phyloP scores from a whole-genome alignment of 805 yeast genomes.

The Ogataea polymorpha region DNA sequence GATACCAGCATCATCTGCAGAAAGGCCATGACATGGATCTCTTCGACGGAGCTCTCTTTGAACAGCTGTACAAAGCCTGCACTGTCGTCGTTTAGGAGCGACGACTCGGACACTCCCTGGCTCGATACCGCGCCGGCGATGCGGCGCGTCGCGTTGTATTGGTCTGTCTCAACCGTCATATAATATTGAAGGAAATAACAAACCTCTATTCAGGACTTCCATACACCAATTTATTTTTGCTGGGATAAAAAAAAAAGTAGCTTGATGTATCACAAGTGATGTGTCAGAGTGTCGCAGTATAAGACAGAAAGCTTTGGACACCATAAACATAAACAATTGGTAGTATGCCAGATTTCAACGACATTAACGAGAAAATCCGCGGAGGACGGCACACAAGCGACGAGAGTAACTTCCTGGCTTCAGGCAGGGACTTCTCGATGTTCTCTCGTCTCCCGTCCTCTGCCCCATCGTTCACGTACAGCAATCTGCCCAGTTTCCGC shows the following conservation, averaged over 20 bases:
- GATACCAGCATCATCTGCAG: constrained; percentile 7
- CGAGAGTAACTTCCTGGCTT: constrained; percentile 5
- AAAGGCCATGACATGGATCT: constrained; percentile 10
- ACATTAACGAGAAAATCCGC: constrained; percentile 8
- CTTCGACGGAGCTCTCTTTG: constrained; percentile 5
- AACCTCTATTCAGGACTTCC: neutral
- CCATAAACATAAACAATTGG: neutral
- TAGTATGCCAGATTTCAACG: constrained; percentile 11
- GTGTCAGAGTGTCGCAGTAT: constrained; percentile 3
- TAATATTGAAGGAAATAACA: neutral
- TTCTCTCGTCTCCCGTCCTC: constrained; percentile 13
- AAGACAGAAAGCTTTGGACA: constrained; percentile 1
- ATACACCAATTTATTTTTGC: neutral
- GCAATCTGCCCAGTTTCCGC: constrained; percentile 19
- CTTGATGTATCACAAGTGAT: constrained; percentile 9
- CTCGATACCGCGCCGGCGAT: constrained; percentile 2
- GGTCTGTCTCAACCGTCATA: constrained; percentile 10
- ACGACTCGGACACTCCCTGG: neutral
- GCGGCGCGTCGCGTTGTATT: constrained; percentile 4
- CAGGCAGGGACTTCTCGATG: constrained; percentile 11
- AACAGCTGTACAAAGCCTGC: constrained; percentile 4
- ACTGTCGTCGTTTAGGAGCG: neutral
- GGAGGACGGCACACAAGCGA: constrained; percentile 2
- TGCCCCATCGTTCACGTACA: constrained; percentile 17
- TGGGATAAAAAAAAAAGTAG: constrained; percentile 4